Evolutionary conservation across 768 basidiomycete species (phyloP).

Genomic region (Mycena crocata): DNA sequence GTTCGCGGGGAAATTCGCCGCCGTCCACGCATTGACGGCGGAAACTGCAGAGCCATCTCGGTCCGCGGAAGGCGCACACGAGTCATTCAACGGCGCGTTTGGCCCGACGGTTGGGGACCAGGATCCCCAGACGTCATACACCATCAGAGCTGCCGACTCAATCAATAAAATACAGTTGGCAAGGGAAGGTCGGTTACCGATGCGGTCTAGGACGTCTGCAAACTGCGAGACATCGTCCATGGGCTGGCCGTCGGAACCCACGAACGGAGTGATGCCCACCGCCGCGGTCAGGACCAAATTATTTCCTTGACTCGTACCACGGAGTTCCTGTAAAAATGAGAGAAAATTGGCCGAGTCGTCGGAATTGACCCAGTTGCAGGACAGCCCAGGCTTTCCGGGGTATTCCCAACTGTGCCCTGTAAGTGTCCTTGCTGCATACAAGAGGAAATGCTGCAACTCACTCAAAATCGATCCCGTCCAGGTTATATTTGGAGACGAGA

Average conservation of each 20-base stretch:
- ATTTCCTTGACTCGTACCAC: constrained; percentile 61
- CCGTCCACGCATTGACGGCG: constrained; percentile 79
- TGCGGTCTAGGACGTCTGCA: constrained; percentile 78
- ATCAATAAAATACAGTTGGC: not conserved
- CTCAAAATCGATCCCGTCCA: constrained; percentile 81
- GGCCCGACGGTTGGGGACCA: constrained; percentile 73
- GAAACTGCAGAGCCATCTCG: constrained; percentile 82
- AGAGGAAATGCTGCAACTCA: constrained; percentile 46
- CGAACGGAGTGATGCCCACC: constrained; percentile 73
- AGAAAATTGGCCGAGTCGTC: constrained; percentile 86
- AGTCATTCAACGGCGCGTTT: constrained; percentile 86
- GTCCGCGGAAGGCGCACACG: constrained; percentile 69
- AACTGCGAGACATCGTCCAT: constrained; percentile 74
- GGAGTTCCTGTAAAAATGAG: constrained; percentile 77
- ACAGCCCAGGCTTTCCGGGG: constrained; percentile 73
- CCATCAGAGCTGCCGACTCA: constrained; percentile 60
- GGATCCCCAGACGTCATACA: constrained; percentile 73
- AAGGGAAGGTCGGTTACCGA: constrained; percentile 47
- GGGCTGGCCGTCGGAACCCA: constrained; percentile 65
- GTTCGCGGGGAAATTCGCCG: constrained; percentile 79
- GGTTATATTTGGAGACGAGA: constrained; percentile 59
- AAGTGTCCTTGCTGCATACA: not conserved
- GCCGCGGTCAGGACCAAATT: constrained; percentile 82
- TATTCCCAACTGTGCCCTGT: constrained; percentile 80
- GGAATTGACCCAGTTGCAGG: constrained; percentile 72